A percentile compares a stretch with the other conserved stretches of the same genome.
phyloP scores from a whole-genome alignment of 1,139 yeast genomes.

The Candida sanyaensis region DNA sequence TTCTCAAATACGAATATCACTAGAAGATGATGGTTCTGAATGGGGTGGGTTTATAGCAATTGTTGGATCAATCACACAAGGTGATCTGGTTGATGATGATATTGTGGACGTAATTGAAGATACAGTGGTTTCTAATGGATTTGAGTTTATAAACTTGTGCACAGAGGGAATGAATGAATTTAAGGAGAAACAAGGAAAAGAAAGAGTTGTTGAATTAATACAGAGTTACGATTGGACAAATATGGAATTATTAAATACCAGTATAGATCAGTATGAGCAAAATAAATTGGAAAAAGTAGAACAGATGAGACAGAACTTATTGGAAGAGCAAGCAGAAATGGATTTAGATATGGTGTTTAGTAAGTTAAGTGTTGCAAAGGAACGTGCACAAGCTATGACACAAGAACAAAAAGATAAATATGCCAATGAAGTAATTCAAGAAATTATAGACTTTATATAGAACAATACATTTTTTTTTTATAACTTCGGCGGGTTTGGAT shows the following conservation, averaged over 20 bases:
- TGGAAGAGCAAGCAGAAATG: constrained; percentile 16
- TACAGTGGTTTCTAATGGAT: constrained; percentile 26
- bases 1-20: constrained; percentile 16
- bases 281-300: constrained; percentile 24
- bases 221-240: constrained; percentile 45
- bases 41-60: constrained; percentile 29
- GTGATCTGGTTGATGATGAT: constrained; percentile 2
- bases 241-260: constrained; percentile 15
- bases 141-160: constrained; percentile 31
- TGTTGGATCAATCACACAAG: constrained; percentile 20
- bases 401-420: constrained; percentile 29
- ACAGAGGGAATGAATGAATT: constrained; percentile 27
- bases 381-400: constrained; percentile 23
- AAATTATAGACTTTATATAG: constrained; percentile 38
- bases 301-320: constrained; percentile 30
- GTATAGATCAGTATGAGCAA: constrained; percentile 16
- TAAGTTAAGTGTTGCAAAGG: constrained; percentile 34
- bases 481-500: constrained; percentile 13
- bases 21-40: constrained; percentile 15
- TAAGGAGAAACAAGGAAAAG: constrained; percentile 28
- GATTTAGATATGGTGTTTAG: constrained; percentile 30
- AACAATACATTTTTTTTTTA: constrained; percentile 11
- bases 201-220: constrained; percentile 36
- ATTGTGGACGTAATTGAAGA: constrained; percentile 31
- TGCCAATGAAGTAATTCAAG: constrained; percentile 36